phyloP scores from a whole-genome alignment of 495 filamentous ascomycete genomes.

The Immersiella caudata region DNA sequence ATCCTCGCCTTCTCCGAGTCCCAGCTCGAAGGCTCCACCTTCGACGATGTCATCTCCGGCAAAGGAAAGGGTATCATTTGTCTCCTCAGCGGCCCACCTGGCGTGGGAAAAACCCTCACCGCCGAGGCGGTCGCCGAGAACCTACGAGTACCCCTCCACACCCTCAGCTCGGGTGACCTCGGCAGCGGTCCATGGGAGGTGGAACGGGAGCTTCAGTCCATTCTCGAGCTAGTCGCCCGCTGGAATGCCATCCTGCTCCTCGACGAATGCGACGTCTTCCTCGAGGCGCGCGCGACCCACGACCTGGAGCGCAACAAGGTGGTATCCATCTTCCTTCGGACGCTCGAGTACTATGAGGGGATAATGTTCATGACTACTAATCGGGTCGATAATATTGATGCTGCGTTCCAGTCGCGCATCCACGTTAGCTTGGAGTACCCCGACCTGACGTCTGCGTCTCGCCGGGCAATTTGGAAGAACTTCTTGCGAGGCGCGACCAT shows the following conservation, averaged over 20 bases:
- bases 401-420: constrained; percentile 55
- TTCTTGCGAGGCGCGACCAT: constrained; percentile 34
- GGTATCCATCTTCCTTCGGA: constrained; percentile 59
- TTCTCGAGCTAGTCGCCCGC: constrained; percentile 53
- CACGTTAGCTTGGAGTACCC: constrained; percentile 53
- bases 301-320: constrained; percentile 60
- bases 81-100: constrained; percentile 61
- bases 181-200: constrained; percentile 53
- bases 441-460: constrained; percentile 41
- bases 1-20: constrained; percentile 55
- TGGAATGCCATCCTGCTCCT: constrained; percentile 62
- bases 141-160: constrained; percentile 54
- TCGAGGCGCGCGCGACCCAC: constrained; percentile 57
- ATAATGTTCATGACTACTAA: constrained; percentile 66
- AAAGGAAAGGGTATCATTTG: constrained; percentile 65
- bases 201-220: constrained; percentile 52
- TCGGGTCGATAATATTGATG: constrained; percentile 52
- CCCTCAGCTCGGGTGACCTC: constrained; percentile 59
- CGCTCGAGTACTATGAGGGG: constrained; percentile 59
- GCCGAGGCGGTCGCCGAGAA: constrained; percentile 59
- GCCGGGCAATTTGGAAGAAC: constrained; percentile 37
- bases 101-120: constrained; percentile 64
- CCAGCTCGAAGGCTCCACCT: constrained; percentile 54
- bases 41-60: constrained; percentile 61
- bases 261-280: constrained; percentile 71